A percentile compares a stretch with the other conserved stretches of the same genome.
Conservation (phyloP, 73 alveolate genomes). For the Breviolum minutum region DNA sequence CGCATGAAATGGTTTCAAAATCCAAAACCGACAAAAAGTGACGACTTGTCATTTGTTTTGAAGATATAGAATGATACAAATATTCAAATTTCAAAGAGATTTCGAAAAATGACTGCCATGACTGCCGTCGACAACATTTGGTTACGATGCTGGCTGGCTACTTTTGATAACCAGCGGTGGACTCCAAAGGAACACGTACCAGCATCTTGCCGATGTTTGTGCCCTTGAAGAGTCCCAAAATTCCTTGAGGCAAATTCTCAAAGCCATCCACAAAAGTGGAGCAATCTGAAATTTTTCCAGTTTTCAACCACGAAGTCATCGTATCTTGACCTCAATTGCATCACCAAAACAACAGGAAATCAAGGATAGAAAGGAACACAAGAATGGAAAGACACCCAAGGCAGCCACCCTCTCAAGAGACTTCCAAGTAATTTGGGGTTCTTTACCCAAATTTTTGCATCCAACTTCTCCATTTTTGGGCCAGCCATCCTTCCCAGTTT, state of each 20-base stretch:
- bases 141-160: not conserved
- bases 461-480: too few species aligned
- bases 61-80: too few species aligned
- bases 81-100: too few species aligned
- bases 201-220: constrained; percentile 82
- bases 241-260: constrained; percentile 71
- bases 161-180: constrained; percentile 15
- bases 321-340: constrained; percentile 8
- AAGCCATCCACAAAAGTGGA: constrained; percentile 86
- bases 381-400: not conserved
- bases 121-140: too few species aligned
- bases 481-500: too few species aligned
- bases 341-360: too few species aligned
- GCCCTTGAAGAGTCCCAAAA: constrained; percentile 69
- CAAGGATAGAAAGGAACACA: too few species aligned
- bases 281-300: constrained; percentile 54
- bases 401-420: not conserved
- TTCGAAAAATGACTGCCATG: too few species aligned
- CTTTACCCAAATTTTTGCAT: not conserved
- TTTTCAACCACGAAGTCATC: constrained; percentile 24
- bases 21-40: too few species aligned
- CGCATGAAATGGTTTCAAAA: too few species aligned
- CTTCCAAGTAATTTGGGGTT: not conserved
- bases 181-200: constrained; percentile 59
- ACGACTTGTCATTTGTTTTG: too few species aligned